Conservation (phyloP, 768 basidiomycete genomes). For the Kwoniella dejecticola region DNA sequence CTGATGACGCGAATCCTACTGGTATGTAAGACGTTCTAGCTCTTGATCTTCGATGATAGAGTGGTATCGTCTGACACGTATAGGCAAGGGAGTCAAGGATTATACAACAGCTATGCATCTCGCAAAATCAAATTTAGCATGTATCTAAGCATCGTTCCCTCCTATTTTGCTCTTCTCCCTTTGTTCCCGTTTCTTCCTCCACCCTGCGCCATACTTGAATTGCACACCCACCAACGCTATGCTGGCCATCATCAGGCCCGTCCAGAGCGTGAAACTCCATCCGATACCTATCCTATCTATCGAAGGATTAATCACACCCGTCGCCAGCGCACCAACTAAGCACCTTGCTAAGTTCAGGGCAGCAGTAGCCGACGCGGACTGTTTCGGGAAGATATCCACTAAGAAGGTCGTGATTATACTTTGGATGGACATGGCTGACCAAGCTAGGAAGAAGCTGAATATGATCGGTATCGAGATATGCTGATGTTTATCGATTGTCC, state of each 20-base stretch:
- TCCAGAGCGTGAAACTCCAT: conserved; percentile 11
- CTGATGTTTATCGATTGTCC: conserved; percentile 9
- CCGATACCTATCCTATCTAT: conserved; percentile 4
- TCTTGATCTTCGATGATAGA: too few species aligned
- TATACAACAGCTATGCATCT: too few species aligned
- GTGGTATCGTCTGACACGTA: too few species aligned
- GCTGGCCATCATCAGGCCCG: not conserved
- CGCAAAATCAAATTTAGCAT: too few species aligned
- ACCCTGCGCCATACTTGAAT: not conserved
- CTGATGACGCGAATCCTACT: too few species aligned
- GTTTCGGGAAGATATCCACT: conserved; percentile 11
- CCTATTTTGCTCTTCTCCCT: not conserved
- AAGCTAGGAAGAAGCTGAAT: conserved; percentile 5
- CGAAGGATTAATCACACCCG: conserved; percentile 3
- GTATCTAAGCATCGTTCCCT: conserved; percentile 1
- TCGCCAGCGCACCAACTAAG: conserved; percentile 4
- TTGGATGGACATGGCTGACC: conserved; percentile 19
- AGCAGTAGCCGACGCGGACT: conserved; percentile 9
- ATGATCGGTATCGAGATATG: conserved; percentile 10
- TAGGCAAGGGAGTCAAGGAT: too few species aligned
- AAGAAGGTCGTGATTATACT: conserved; percentile 5
- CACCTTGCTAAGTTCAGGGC: conserved; percentile 12
- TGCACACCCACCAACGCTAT: conserved; percentile 8
- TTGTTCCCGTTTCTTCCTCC: conserved; percentile 2
- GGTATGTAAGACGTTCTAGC: too few species aligned